Conservation (phyloP, 108 stramenopile genomes). For the Pelagomonas calceolata region DNA sequence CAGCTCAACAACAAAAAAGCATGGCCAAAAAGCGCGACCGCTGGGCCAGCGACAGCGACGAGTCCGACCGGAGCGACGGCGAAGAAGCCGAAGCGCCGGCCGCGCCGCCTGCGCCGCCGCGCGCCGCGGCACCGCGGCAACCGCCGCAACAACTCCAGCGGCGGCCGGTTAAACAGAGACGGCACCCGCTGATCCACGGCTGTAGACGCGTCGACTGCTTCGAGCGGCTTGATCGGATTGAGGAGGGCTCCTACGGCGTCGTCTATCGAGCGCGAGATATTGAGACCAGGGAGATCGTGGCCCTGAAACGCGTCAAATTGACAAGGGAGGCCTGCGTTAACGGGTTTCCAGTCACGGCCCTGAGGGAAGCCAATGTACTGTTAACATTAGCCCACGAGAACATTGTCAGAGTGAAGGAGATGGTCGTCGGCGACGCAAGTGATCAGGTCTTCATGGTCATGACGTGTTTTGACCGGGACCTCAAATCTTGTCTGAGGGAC, state of each 20-base stretch:
- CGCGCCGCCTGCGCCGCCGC: too few relatives aligned
- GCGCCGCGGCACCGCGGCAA: too few relatives aligned
- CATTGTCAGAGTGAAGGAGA: slow-evolving; percentile 69
- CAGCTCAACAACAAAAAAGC: too few relatives aligned
- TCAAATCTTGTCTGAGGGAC: slow-evolving; percentile 42
- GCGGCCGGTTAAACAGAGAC: too few relatives aligned
- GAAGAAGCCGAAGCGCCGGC: too few relatives aligned
- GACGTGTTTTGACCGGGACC: slow-evolving; percentile 80
- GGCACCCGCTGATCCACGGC: slow-evolving; percentile 18
- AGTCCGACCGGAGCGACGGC: too few relatives aligned
- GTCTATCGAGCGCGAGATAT: slow-evolving; percentile 81
- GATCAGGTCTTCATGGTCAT: slow-evolving; percentile 85
- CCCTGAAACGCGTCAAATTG: slow-evolving; percentile 85
- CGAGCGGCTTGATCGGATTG: slow-evolving; percentile 60
- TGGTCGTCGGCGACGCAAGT: slow-evolving; percentile 56
- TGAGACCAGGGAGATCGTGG: slow-evolving; percentile 58
- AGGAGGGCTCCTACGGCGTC: slow-evolving; percentile 87
- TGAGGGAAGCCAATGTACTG: slow-evolving; percentile 74
- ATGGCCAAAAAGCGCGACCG: too few relatives aligned
- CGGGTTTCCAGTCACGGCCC: slow-evolving; percentile 81
- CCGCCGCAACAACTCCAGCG: too few relatives aligned
- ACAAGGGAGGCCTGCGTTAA: slow-evolving; percentile 52
- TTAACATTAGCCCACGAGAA: slow-evolving; percentile 63
- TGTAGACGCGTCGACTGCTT: slow-evolving; percentile 72
- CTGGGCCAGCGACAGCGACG: too few relatives aligned